Evolutionary conservation across 2,329 filamentous ascomycete genomes (phyloP), one percentile per base, ranked within the genome.

Genomic region (Aspergillus sp.): DNA sequence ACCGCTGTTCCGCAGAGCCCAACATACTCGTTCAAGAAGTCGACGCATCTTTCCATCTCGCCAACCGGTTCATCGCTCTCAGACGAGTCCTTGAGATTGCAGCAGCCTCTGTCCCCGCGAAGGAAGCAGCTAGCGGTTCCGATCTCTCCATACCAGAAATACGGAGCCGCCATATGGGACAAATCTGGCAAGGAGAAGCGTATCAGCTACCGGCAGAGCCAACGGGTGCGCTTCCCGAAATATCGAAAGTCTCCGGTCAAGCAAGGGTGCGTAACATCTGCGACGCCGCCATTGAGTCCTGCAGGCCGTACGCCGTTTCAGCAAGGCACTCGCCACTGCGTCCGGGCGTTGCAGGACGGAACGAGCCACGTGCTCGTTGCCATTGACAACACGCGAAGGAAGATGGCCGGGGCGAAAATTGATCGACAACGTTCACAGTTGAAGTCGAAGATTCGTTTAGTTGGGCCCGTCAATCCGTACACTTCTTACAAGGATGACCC

Each of bases 391-490:
- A 75, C 75, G 3, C 73, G 71, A 62, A 73, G 72, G 62, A 78
- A 69, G 63, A 69, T 79, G 48, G 69, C 64, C 15, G 69, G 72
- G 46, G 67, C 71, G 13, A 71, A 73, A 25, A 72, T 75, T 15
- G 74, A 79, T 56, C 75, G 74, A 31, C 68, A 76, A 25, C 71
- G 75, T 38, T 72, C 72, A 55, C 70, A 72, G 53, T 57, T 81
- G 57, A 80, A 80, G 66, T 71, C 76, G 22, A 74, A 76, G 53
- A 81, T 80, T 51, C 75, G 72, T 50, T 30, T 80, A 25, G 69
- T 80, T 34, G 77, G 78, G 4, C 76, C 76, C 13, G 70, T 75
- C 7, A 74, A 77, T 45, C 69, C 73, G 4, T 70, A 73, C 56
- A 67, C 63, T 38, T 66, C 67, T 9, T 70, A 68, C 23, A 58